Evolutionary conservation across 805 yeast genomes (phyloP), one percentile per base, ranked within the genome.

Genomic region (Phaffomyces opuntiae): DNA sequence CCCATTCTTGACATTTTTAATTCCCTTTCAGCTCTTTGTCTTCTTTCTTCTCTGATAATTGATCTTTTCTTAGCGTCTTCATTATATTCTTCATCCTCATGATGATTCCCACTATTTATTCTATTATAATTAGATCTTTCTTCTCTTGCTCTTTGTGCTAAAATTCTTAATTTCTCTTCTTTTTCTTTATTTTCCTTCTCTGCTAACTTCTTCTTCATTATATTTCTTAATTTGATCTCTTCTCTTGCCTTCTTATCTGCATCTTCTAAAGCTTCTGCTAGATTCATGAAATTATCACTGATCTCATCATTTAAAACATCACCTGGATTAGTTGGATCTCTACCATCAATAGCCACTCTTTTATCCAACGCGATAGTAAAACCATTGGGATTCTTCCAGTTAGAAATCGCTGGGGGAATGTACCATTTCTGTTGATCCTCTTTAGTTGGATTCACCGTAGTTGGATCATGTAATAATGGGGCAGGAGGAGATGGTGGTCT

Each of bases 381-480:
- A 1, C 98, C 97, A 54, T 86, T 84, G 16, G 90, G 87, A 62
- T 93, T 93, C 63, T 89, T 90, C 97, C 98, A 93, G 62, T 87
- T 88, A 1, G 98, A 91, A 0, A 91, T 77, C 1, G 95, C 87
- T 0, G 96, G 81, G 0, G 98, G 98, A 29, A 93, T 88, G 40
- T 75, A 73, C 96, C 97, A 91, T 49, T 77, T 74, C 26, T 76
- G 78, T 51, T 80, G 85, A 44, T 89, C 95, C 53, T 83, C 87
- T 26, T 78, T 77, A 0, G 89, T 76, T 17, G 83, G 61, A 55
- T 73, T 68, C 21, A 53, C 49, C 36, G 53, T 44, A 4, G 50
- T 40, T 4, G 77, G 78, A 7, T 79, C 72, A n/a, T 75, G 63
- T 29, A 78, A 69, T n/a, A 86, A 80, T 38, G 88, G 72, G 0